phyloP scores from a whole-genome alignment of 1,139 yeast species.

The Ogataea hybrid region DNA sequence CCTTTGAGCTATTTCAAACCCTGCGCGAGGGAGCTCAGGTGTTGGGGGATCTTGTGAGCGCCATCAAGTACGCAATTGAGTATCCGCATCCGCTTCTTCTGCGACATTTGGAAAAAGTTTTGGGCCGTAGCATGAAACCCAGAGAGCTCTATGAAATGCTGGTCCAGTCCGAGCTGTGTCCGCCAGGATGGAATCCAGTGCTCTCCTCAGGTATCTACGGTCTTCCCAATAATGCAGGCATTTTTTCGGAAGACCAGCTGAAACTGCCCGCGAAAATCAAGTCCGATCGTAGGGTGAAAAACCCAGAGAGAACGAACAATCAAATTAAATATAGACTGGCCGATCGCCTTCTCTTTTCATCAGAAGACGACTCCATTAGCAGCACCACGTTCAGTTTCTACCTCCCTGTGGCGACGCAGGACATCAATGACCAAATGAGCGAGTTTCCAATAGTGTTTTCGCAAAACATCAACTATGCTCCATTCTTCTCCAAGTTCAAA shows the following conservation, averaged over 20 bases:
- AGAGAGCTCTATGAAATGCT: slow-evolving; percentile 17
- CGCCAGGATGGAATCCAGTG: slow-evolving; percentile 17
- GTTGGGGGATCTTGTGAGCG: slow-evolving; percentile 21
- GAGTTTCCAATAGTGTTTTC: slow-evolving; percentile 13
- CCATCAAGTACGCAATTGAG: slow-evolving; percentile 27
- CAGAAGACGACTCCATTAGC: slow-evolving; percentile 17
- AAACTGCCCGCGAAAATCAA: neutral
- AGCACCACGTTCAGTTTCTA: slow-evolving; percentile 22
- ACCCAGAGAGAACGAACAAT: no score
- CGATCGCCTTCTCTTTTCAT: slow-evolving; percentile 25
- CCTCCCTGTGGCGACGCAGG: slow-evolving; percentile 26
- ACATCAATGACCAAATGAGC: slow-evolving; percentile 7
- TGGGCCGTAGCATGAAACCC: slow-evolving; percentile 14
- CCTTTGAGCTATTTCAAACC: slow-evolving; percentile 18
- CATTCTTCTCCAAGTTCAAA: slow-evolving; percentile 9
- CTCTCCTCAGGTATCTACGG: slow-evolving; percentile 27
- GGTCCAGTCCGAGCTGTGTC: slow-evolving; percentile 17
- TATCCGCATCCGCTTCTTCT: slow-evolving; percentile 27
- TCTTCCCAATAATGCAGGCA: neutral
- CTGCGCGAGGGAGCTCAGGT: slow-evolving; percentile 15
- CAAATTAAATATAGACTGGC: slow-evolving; percentile 17
- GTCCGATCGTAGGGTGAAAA: no score
- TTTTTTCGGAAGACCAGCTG: neutral
- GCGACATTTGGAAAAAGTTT: slow-evolving; percentile 12
- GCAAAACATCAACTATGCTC: slow-evolving; percentile 6